phyloP scores from a whole-genome alignment of 768 basidiomycete genomes.

The Solioccasus polychromus region DNA sequence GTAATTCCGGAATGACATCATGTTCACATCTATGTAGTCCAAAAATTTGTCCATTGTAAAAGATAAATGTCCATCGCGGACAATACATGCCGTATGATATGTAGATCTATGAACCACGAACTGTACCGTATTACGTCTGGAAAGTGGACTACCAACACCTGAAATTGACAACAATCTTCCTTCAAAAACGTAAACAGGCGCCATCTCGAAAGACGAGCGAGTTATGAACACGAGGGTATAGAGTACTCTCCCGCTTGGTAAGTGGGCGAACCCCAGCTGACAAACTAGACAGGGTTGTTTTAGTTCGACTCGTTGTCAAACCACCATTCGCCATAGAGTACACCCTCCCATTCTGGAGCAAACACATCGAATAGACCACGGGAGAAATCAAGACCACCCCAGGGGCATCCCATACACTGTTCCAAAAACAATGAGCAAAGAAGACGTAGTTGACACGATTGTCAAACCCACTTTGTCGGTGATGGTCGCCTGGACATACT shows the following conservation, averaged over 20 bases:
- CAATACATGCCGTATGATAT: not conserved
- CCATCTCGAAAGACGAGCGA: no score
- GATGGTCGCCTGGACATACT: constrained; percentile 51
- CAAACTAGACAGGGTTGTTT: not conserved
- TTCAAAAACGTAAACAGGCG: no score
- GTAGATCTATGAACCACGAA: not conserved
- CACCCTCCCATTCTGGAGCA: constrained; percentile 44
- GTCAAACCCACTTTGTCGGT: constrained; percentile 51
- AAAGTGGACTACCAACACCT: not conserved
- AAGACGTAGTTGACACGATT: not conserved
- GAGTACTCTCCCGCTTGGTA: no score
- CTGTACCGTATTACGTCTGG: not conserved
- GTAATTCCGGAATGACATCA: no score
- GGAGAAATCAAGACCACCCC: constrained; percentile 66
- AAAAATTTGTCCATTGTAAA: no score
- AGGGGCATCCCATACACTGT: constrained; percentile 66
- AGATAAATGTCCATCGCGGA: no score
- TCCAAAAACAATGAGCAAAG: not conserved
- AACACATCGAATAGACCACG: constrained; percentile 63
- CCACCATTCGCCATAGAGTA: constrained; percentile 59
- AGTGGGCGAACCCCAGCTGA: not conserved
- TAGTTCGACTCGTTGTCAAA: constrained; percentile 32
- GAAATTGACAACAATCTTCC: no score
- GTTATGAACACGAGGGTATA: constrained; percentile 8
- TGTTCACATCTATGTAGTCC: no score